phyloP scores from a whole-genome alignment of 169 alveolate genomes.

The Plasmodium fragile region DNA sequence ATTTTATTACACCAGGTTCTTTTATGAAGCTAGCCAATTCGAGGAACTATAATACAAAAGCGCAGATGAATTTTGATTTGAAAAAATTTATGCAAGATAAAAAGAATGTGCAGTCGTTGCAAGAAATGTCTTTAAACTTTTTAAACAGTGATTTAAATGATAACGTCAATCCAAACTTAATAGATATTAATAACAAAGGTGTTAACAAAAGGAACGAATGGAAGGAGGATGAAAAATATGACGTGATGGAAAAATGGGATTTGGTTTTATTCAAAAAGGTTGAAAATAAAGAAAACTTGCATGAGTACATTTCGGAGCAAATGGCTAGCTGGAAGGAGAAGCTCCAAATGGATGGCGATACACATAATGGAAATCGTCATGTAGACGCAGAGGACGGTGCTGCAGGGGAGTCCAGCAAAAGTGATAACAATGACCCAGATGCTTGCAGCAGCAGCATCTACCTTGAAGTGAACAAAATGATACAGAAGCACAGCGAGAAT shows the following conservation, averaged over 20 bases:
- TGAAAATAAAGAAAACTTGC: conserved; percentile 36
- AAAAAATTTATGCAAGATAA: conserved; percentile 56
- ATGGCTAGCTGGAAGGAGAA: conserved; percentile 21
- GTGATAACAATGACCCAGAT: neutral
- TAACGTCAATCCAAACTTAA: conserved; percentile 47
- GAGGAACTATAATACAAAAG: conserved; percentile 6
- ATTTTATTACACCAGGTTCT: conserved; percentile 73
- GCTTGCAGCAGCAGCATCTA: neutral
- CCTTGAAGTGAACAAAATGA: conserved; percentile 19
- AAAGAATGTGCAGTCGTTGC: conserved; percentile 62
- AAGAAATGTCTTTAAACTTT: conserved; percentile 61
- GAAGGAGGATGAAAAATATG: conserved; percentile 39
- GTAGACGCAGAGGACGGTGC: neutral
- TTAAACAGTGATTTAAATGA: conserved; percentile 21
- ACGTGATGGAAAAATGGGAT: conserved; percentile 71
- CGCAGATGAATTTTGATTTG: conserved; percentile 39
- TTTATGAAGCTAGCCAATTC: conserved; percentile 13
- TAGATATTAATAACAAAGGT: conserved; percentile 22
- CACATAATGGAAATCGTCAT: neutral
- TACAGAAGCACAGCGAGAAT: conserved; percentile 24
- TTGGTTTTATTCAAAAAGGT: conserved; percentile 26
- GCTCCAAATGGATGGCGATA: neutral
- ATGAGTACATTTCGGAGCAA: conserved; percentile 54
- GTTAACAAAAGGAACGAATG: conserved; percentile 23
- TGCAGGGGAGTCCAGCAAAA: neutral